Conservation (phyloP, 768 basidiomycete genomes). For the Lyophyllum shimeji region DNA sequence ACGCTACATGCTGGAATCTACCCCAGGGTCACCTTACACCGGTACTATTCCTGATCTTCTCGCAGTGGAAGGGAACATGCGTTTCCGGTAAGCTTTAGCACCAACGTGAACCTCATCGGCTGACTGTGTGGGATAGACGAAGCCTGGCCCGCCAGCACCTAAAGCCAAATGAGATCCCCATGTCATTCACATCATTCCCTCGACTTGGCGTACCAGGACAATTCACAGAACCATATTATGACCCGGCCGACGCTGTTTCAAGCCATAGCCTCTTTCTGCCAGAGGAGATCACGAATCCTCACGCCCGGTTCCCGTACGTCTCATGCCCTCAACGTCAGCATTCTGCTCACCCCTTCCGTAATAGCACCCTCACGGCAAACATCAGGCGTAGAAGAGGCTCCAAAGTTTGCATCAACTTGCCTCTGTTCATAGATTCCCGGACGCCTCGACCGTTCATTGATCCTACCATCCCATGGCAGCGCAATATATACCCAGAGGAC, state of each 20-base stretch:
- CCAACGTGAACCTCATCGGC: not conserved
- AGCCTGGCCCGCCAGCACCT: slow-evolving; percentile 81
- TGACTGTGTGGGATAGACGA: slow-evolving; percentile 50
- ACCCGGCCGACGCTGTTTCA: slow-evolving; percentile 73
- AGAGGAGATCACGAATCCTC: slow-evolving; percentile 95
- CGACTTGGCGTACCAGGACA: slow-evolving; percentile 84
- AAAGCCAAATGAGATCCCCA: slow-evolving; percentile 80
- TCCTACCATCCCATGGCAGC: slow-evolving; percentile 87
- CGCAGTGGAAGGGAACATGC: slow-evolving; percentile 93
- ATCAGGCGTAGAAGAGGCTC: slow-evolving; percentile 88
- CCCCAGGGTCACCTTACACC: slow-evolving; percentile 93
- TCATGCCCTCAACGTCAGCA: not conserved
- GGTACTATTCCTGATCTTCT: slow-evolving; percentile 84
- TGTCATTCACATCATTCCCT: slow-evolving; percentile 96
- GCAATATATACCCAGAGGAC: slow-evolving; percentile 83
- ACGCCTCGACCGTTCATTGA: slow-evolving; percentile 92
- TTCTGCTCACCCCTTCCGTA: slow-evolving; percentile 15
- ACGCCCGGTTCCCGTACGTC: slow-evolving; percentile 94
- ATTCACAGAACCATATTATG: slow-evolving; percentile 89
- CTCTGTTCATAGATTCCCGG: slow-evolving; percentile 83
- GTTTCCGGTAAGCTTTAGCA: slow-evolving; percentile 63
- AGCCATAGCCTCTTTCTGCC: slow-evolving; percentile 95
- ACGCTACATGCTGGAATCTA: slow-evolving; percentile 97
- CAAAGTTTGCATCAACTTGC: slow-evolving; percentile 94
- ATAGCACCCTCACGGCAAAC: slow-evolving; percentile 95